Evolutionary conservation across 768 basidiomycete species (phyloP), one percentile per base, ranked within the genome.

Genomic region (Leccinum boreale): DNA sequence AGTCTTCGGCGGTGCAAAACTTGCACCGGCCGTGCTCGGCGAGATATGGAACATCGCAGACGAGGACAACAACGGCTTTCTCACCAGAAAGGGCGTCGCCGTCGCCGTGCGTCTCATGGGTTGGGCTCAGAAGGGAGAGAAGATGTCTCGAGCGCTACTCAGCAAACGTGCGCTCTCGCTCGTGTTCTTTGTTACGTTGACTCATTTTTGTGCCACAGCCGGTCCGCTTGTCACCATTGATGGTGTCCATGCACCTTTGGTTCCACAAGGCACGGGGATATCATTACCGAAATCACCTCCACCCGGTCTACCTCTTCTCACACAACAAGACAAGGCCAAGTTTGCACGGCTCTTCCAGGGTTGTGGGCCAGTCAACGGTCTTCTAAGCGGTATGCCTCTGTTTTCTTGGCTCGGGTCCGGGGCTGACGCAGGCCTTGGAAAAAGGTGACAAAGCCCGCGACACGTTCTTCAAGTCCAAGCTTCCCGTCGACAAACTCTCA

Each of bases 21-120:
- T 98, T 59, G 75, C 85, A 39, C 86, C 92, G 9, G 77, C 81
- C 17, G 80, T 82, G 35, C 85, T 99, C 60, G 92, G 95, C 47
- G 92, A 97, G 76, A 88, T 99, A 62, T 99, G 97, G 96, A 83
- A 78, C 58, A 76, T 98, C 58, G 87, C 94, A 51, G 97, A 99
- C 77, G 86, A 90, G 55, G 87, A 94, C 31, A 95, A 98, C 78
- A 91, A 91, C 59, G 97, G 97, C 2, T 94, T 87, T 76, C 82
- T 99, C 54, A 87, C 93, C 11, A 85, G 83, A 62, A 94, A 92
- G 68, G 90, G 91, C 46, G 91, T 94, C 65, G 86, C 92, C 17
- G 79, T 90, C 59, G 94, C 92, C 26, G 79, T 96, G n/a, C 81
- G 97, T 57, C 79, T 98, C 52, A 93, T 99, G 60, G 94, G 90